Base-by-base conservation (phyloP, 179 eudicot genomes). In the Spinacia oleracea region DNA sequence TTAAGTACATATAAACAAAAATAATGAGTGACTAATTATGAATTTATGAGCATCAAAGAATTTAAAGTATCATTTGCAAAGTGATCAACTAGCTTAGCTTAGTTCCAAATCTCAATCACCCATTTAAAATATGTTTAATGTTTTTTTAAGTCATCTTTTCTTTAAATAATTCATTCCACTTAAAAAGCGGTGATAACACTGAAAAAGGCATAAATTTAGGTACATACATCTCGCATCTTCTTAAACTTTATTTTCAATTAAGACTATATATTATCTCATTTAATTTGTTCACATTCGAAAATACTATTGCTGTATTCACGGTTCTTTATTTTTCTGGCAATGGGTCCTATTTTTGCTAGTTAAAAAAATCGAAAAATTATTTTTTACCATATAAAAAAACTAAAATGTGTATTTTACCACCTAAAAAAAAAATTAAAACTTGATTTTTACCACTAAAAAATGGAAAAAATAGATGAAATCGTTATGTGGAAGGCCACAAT, bases 181-280 rank as follows among this genome's bases (percentile, higher is more conserved):
- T 11, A 20, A 25, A 23, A 76, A 76, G 38, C 29, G 18, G 59
- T 46, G n/a, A 42, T 12, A 35, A 29, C 73, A 69, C 55, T 69
- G n/a, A n/a, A 59, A 48, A 23, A 35, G 43, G 58, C 78, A 74
- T 59, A 74, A 14, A n/a, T n/a, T 74, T 76, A 76, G 78, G 78
- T 76, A 64, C 27, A 64, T 62, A 64, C 59, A 76, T 23, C n/a
- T 65, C 62, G 9, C 60, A 65, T 76, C 72, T 63, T 76, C 45
- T 45, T 76, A 45, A 76, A 76, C 60, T 63, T 43, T 45, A 64
- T 64, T 62, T 62, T 76, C 71, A 51, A 42, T 20, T 8, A 29
- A 20, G 78, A 27, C 60, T 76, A 45, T 76, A 63, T 58, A 76
- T 76, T 76, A 56, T 63, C 16, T 64, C 66, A 25, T 46, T 58